These are phyloP conservation scores for Amaranthus hypochondriacus DNA, from an alignment of 148 eudicot genomes.

Conservation along the genomic window DNA sequence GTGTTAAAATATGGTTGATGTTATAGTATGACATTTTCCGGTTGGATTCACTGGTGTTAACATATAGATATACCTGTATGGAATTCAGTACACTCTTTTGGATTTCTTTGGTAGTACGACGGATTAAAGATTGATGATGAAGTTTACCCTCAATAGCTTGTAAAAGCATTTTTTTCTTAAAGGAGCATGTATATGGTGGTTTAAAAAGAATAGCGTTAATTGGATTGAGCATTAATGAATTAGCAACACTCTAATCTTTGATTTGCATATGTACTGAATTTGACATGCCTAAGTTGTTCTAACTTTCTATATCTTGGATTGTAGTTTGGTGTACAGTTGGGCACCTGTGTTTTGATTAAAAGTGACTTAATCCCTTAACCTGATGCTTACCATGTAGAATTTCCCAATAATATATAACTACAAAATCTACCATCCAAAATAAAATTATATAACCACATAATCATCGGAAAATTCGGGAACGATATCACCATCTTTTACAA, in stretches of 20 bases:
- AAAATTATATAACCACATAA: too few species aligned
- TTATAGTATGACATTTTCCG: background rate
- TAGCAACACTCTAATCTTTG: background rate
- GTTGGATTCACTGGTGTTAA: background rate
- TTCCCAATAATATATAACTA: too few species aligned
- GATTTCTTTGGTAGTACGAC: background rate
- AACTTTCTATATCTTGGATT: background rate
- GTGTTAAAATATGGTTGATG: background rate
- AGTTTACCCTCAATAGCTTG: background rate
- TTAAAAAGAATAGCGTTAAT: background rate
- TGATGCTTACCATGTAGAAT: too few species aligned
- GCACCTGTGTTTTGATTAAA: background rate
- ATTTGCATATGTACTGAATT: background rate
- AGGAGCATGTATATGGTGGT: background rate
- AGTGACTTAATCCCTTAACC: background rate
- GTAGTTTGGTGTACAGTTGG: background rate
- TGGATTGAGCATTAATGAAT: background rate
- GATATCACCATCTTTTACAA: too few species aligned
- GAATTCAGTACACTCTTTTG: background rate
- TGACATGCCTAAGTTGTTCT: background rate
- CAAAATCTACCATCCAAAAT: too few species aligned
- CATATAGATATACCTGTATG: background rate
- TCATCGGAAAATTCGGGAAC: too few species aligned
- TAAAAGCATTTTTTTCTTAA: background rate
- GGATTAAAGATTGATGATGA: background rate